Evolutionary conservation across 2,329 filamentous ascomycete species (phyloP).

Genomic region (Cadophora sp.): DNA sequence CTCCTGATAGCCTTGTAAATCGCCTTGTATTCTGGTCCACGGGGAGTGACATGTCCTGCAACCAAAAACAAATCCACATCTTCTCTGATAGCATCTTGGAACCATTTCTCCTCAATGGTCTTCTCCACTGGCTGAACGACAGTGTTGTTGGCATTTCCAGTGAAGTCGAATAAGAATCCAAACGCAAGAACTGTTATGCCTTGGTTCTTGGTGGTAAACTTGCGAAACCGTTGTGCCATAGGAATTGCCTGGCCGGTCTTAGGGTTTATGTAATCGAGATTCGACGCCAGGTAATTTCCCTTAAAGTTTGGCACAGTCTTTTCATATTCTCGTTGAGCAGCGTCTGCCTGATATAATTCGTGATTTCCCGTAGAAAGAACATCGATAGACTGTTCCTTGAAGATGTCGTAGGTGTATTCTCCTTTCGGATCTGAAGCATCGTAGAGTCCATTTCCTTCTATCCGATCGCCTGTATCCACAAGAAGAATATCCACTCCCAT

Average conservation of each 20-base stretch:
- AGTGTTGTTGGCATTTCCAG: conserved; percentile 88
- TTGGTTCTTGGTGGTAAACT: conserved; percentile 90
- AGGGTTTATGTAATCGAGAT: conserved; percentile 85
- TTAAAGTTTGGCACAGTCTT: conserved; percentile 84
- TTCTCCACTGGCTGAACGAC: conserved; percentile 81
- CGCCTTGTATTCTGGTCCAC: conserved; percentile 78
- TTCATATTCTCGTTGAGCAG: conserved; percentile 78
- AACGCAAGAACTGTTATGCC: conserved; percentile 85
- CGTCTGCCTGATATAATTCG: conserved; percentile 85
- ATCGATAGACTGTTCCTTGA: conserved; percentile 83
- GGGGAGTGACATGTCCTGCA: conserved; percentile 82
- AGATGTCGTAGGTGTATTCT: conserved; percentile 85
- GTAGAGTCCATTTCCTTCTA: conserved; percentile 95
- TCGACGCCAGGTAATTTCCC: conserved; percentile 85
- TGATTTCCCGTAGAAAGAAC: conserved; percentile 91
- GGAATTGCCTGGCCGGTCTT: conserved; percentile 74
- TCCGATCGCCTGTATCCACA: conserved; percentile 91
- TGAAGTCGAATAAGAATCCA: conserved; percentile 95
- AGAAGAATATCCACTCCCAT: conserved; percentile 85
- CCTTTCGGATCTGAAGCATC: conserved; percentile 90
- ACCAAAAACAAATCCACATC: conserved; percentile 89
- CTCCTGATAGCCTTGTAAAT: conserved; percentile 82
- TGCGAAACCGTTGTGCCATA: conserved; percentile 82
- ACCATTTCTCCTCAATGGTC: conserved; percentile 86
- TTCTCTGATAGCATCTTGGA: conserved; percentile 82